Evolutionary conservation across 148 eudicot genomes (phyloP), one percentile per base, ranked within the genome.

Genomic region (Gaultheria prostrata): DNA sequence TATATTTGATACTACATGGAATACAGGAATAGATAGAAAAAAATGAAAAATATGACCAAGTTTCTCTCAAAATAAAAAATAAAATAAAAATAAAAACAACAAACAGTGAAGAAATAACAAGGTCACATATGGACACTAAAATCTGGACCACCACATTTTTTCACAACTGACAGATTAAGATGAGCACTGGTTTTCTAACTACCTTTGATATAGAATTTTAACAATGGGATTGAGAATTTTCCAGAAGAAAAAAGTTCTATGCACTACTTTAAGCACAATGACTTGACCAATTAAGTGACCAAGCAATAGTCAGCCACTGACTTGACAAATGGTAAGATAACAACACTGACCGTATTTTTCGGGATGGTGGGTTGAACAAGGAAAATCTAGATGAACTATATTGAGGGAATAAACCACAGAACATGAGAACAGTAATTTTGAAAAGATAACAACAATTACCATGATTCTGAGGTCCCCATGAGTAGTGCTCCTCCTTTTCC

Each of bases 401-500:
- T 26, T 67, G 72, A 67, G 18, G 14, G 72, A 67, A 67, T 67
- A 30, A 67, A 30, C 72, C 72, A 32, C 50, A 3, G 30, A 48
- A 67, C 48, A 28, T 21, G 51, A 70, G 46, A 69, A 49, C 26
- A 6, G 35, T 28, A 70, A 30, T 4, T 51, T 67, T 20, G 57
- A 57, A 28, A 73, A 21, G 1, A 71, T 3, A 28, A 73, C 45
- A 77, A 76, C 21, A 70, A 32, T 77, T 89, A 91, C 93, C 91
- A 78, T 82, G 83, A 80, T 79, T 76, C 82, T 73, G 93, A 80
- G 87, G 84, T 78, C 85, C 86, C 48, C 43, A 61, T 26, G 78
- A 78, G 81, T 77, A 87, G 12, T 69, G 88, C 39, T 88, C 89
- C 82, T 85, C 80, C 54, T 81, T 87, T 53, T 85, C 88, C 75